Conservation (phyloP, 805 yeast species). For the Myxozyma kluyveri region DNA sequence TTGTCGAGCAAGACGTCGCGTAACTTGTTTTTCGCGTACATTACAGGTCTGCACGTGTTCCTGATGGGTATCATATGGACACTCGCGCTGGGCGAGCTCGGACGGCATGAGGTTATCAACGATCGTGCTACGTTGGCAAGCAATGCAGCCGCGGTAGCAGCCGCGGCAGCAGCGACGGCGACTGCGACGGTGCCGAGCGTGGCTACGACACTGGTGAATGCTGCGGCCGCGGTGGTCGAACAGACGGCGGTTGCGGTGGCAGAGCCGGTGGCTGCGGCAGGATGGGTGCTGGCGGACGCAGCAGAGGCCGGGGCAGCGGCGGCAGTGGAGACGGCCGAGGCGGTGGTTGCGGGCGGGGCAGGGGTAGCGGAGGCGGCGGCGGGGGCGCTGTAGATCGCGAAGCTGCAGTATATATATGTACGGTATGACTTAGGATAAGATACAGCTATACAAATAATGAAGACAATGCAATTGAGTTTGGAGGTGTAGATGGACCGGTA, state of each 20-base stretch:
- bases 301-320: not conserved
- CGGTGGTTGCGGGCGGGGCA: not conserved
- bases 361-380: not conserved
- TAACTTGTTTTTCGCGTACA: constrained; percentile 68
- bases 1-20: constrained; percentile 71
- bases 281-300: not conserved
- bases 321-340: not conserved
- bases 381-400: not conserved
- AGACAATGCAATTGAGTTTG: no score
- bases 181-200: not conserved
- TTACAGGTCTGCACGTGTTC: constrained; percentile 68
- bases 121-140: not conserved
- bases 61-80: constrained; percentile 48
- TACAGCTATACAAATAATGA: no score
- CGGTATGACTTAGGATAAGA: no score
- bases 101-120: constrained; percentile 8
- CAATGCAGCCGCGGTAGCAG: constrained; percentile 4
- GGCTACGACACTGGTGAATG: not conserved
- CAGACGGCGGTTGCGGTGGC: not conserved
- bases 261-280: not conserved
- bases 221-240: not conserved
- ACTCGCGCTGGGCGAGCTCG: constrained; percentile 28
- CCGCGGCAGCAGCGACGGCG: not conserved
- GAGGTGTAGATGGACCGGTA: no score
- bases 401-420: not conserved